Base-by-base conservation (phyloP, 352 stramenopile genomes). In the Phytophthora ramorum region DNA sequence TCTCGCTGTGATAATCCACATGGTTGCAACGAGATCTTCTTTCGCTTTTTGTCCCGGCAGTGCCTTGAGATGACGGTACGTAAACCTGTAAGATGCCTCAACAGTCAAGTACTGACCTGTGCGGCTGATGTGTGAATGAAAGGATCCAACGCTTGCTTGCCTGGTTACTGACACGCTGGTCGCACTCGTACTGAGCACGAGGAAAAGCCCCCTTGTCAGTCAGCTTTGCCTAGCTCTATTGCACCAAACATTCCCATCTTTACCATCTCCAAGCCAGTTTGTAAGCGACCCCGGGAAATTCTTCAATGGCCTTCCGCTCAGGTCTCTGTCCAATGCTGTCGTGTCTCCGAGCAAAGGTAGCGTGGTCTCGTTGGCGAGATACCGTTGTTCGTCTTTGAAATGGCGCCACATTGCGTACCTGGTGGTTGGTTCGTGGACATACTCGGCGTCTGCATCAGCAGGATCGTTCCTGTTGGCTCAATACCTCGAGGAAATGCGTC, bases 181-280 rank as follows among this genome's bases (percentile, higher is more conserved):
- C 3, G 40, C 59, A 2, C 56, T 93, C 6, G 78, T 80, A 12
- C 17, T 63, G n/a, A 62, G 79, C 17, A 90, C 78, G 3, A 75
- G 73, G 14, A 80, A 81, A 56, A 71, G 77, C 30, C 17, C 24
- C 10, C 47, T 80, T 9, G 20, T 92, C 20, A 78, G 80, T 20
- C 78, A 81, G 19, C 56, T 93, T 24, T 89, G 80, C 41, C 58
- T 89, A 13, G 70, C 80, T 20, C 32, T 93, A 38, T 55, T 93
- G n/a, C 79, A 88, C 22, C 74, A 86, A 34, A 81, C 83, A 14
- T 89, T 85, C 37, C 78, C 79, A 2, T 63, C 54, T 14, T 51
- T 47, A 9, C 41, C 61, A 16, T 51, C 28, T 28, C 12, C 58
- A 9, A 55, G 32, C 28, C 49, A 61, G 20, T 55, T 70, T 48